Evolutionary conservation across 2,329 filamentous ascomycete genomes (phyloP), one percentile per base, ranked within the genome.

Genomic region (Clonostachys byssicola): DNA sequence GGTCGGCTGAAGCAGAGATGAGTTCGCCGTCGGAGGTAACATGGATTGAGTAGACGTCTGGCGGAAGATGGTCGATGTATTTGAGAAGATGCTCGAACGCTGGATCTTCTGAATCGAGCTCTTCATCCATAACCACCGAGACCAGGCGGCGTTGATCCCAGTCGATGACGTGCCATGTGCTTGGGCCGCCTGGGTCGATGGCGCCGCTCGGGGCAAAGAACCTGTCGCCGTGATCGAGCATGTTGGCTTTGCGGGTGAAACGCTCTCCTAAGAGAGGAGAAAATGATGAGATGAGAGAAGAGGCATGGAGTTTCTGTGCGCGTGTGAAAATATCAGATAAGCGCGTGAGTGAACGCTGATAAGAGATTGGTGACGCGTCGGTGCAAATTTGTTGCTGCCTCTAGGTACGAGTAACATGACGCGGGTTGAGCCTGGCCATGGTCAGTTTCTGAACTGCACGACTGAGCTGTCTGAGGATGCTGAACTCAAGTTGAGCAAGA

Each of bases 81-180:
- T 49, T 54, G 12, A 44, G 47, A n/a, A 60, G 48, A 44, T 59
- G 48, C 48, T 52, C 48, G 13, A 55, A 46, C 13, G 54, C 54
- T 20, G 52, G 35, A 36, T 48, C 47, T 39, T 52, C 54, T 8
- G 40, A 42, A 6, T 60, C 57, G 40, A 52, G 56, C 30, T 54
- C 51, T 17, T 49, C 47, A 35, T 59, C 56, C 53, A 59, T 56
- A 40, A 54, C 56, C 16, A 59, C 54, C n/a, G 55, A 45, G 45
- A 60, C 49, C 33, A 51, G 40, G 12, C 53, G 53, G 47, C 58
- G 49, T 39, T 58, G 54, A 45, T 60, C 57, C 41, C 48, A 55
- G 42, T 59, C 56, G 40, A 49, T 47, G 34, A 59, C 50, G 39
- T 60, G 30, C 52, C 53, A 56, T 14, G 53, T 59, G 47, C 54